Evolutionary conservation across 1,139 yeast genomes (phyloP), one percentile per base, ranked within the genome.

Genomic region (Arxiozyma heterogenica): DNA sequence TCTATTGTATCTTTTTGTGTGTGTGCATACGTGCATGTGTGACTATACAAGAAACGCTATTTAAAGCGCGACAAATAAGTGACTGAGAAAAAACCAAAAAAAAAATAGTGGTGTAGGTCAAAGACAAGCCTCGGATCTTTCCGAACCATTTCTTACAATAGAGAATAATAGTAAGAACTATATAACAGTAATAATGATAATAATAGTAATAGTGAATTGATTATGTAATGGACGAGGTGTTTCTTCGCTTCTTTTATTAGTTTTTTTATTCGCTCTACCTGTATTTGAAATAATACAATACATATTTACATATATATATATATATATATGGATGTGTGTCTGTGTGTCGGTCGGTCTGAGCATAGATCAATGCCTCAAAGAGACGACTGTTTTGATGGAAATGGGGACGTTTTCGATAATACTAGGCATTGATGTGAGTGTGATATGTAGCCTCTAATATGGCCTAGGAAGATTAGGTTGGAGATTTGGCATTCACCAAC

Each of bases 341-440:
- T 11, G 6, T 41, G 4, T 41, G n/a, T n/a, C n/a, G n/a, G n/a
- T n/a, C n/a, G n/a, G n/a, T n/a, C n/a, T n/a, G n/a, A n/a, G n/a
- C n/a, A n/a, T n/a, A n/a, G n/a, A 4, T 41, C 12, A 3, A 18
- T 41, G 4, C 6, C 18, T 21, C 22, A 18, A 2, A 41, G 2
- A 7, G 21, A 41, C 2, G 22, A 4, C 18, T 41, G 22, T 11
- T 18, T 41, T 22, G 6, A 30, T 1, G 53, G 53, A 46, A 51
- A 51, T 3, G 53, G 47, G 4, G 47, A 27, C 6, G 41, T 51
- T 50, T 51, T 51, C 15, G 50, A 46, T 4, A 51, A 22, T 9
- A 51, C 53, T 15, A 51, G 18, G 18, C 50, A 47, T n/a, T 18
- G 21, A 25, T 51, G 53, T 17, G 50, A 41, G 25, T 51, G 53